These are phyloP conservation scores for Suillus americanus DNA, from an alignment of 768 basidiomycete genomes.

Conservation along the genomic window DNA sequence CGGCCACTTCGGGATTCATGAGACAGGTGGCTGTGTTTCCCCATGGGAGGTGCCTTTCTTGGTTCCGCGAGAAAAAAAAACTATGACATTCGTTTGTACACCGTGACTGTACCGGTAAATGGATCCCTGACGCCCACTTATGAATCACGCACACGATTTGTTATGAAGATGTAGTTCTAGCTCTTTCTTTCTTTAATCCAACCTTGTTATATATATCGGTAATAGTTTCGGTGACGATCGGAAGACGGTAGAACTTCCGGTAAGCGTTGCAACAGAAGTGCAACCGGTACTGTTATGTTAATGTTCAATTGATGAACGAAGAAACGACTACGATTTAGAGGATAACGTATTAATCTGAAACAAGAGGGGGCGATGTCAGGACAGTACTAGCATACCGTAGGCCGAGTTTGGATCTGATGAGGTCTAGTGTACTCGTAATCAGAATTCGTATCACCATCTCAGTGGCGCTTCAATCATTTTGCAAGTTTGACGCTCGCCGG, in stretches of 20 bases:
- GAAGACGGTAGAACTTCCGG: too few relatives aligned
- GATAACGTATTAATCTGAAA: background rate
- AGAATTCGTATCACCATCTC: background rate
- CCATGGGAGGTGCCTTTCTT: slow-evolving; percentile 23
- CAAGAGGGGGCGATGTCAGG: background rate
- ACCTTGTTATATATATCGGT: background rate
- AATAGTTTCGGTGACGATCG: background rate
- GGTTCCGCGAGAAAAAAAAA: slow-evolving; percentile 3
- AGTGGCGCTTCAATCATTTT: background rate
- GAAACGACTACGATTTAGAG: background rate
- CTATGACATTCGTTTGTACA: background rate
- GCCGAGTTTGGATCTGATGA: too few relatives aligned
- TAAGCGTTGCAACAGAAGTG: too few relatives aligned
- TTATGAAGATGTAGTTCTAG: background rate
- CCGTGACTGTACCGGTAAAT: background rate
- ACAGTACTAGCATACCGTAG: too few relatives aligned
- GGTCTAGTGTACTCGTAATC: too few relatives aligned
- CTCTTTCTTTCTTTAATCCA: background rate
- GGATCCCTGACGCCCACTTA: background rate
- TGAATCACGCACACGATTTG: background rate
- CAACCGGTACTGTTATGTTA: too few relatives aligned
- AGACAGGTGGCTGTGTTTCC: slow-evolving; percentile 31
- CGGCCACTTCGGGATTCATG: slow-evolving; percentile 16
- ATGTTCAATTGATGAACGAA: background rate
- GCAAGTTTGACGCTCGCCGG: background rate